Percentiles rank a stretch among this genome's conserved stretches.
Evolutionary conservation across 2,329 filamentous ascomycete genomes (phyloP).

Genomic region (Monascus ruber): DNA sequence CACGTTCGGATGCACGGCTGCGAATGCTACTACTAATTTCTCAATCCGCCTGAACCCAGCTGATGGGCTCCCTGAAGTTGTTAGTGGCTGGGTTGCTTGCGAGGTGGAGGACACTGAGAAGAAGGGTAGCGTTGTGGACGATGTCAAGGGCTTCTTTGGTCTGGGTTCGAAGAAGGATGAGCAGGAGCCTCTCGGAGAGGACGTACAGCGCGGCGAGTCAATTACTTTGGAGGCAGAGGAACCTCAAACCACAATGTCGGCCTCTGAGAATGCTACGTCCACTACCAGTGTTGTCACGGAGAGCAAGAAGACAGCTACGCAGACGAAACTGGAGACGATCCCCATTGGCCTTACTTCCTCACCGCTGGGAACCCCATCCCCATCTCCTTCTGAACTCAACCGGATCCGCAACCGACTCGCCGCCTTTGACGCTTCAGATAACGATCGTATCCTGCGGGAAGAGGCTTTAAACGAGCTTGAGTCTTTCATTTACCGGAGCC

Average conservation of each 20-base stretch:
- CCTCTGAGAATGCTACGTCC: constrained; percentile 36
- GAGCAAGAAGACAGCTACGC: constrained; percentile 21
- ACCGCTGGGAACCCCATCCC: constrained; percentile 32
- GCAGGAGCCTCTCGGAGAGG: constrained; percentile 57
- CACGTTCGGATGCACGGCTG: constrained; percentile 63
- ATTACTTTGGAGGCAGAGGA: constrained; percentile 36
- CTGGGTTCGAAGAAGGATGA: constrained; percentile 86
- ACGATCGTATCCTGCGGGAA: constrained; percentile 62
- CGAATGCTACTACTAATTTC: constrained; percentile 71
- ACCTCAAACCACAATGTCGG: constrained; percentile 34
- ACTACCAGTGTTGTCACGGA: constrained; percentile 40
- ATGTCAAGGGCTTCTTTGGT: constrained; percentile 91
- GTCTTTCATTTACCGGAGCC: constrained; percentile 76
- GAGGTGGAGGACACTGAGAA: constrained; percentile 60
- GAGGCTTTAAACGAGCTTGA: constrained; percentile 90
- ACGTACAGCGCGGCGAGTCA: constrained; percentile 40
- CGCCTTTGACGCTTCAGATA: constrained; percentile 79
- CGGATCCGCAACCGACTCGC: constrained; percentile 60
- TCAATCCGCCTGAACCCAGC: constrained; percentile 59
- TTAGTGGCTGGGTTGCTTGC: constrained; percentile 69
- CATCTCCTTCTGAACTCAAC: constrained; percentile 25
- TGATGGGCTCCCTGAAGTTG: constrained; percentile 69
- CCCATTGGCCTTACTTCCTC: constrained; percentile 39
- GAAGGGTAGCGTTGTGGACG: constrained; percentile 77
- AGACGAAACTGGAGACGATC: constrained; percentile 42